Evolutionary conservation across 129 eudicot genomes (phyloP).

Genomic region (carrot (Daucus carota)): DNA sequence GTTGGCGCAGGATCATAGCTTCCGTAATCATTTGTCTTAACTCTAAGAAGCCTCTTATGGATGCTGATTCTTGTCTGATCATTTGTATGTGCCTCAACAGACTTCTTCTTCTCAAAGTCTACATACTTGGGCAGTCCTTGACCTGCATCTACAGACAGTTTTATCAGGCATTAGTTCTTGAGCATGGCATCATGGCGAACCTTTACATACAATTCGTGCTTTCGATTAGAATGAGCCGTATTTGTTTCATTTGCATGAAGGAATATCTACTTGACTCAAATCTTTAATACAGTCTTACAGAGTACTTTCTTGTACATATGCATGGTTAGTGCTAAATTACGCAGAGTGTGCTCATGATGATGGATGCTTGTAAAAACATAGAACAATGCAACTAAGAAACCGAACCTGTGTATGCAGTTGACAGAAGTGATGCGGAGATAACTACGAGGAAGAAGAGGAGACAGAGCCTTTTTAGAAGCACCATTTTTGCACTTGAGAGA

Average conservation of each 20-base stretch:
- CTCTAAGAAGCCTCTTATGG: slow-evolving; percentile 67
- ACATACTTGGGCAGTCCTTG: neutral
- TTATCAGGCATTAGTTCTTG: neutral
- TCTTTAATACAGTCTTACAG: neutral
- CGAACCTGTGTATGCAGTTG: slow-evolving; percentile 69
- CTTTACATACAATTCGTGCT: too few species aligned
- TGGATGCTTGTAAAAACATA: too few species aligned
- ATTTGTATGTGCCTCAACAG: neutral
- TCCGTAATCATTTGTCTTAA: slow-evolving; percentile 68
- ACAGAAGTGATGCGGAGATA: slow-evolving; percentile 42
- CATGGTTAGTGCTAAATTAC: neutral
- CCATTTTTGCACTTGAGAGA: slow-evolving; percentile 27
- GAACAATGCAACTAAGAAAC: neutral
- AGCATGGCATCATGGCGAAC: too few species aligned
- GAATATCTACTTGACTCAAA: too few species aligned
- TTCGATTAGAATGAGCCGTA: too few species aligned
- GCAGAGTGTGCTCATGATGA: too few species aligned
- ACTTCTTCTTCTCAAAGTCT: neutral
- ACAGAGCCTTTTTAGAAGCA: slow-evolving; percentile 28
- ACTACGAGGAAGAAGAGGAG: slow-evolving; percentile 32
- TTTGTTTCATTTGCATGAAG: neutral
- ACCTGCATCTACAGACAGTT: neutral
- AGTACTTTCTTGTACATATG: neutral
- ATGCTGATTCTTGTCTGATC: slow-evolving; percentile 4
- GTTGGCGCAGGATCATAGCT: slow-evolving; percentile 82